Evolutionary conservation across 352 stramenopile genomes (phyloP).

Genomic region (Lagenidium giganteum): DNA sequence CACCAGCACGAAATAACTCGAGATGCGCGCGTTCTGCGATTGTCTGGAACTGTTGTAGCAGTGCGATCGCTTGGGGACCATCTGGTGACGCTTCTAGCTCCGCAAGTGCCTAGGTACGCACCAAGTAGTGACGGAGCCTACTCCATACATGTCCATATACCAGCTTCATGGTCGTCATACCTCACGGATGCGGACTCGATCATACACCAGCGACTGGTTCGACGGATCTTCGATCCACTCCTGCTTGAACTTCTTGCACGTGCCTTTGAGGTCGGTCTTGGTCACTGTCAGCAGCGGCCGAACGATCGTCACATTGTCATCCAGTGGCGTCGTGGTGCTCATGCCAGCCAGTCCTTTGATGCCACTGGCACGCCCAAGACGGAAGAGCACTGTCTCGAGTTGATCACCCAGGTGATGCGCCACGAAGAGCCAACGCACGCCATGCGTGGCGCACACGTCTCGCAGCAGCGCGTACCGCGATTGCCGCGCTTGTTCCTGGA

Average conservation of each 20-base stretch:
- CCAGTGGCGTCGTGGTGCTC: conserved; percentile 7
- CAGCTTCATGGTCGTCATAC: conserved; percentile 14
- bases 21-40: conserved; percentile 10
- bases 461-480: conserved; percentile 67
- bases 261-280: conserved; percentile 60
- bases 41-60: conserved; percentile 9
- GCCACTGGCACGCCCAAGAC: conserved; percentile 63
- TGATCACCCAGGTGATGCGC: conserved; percentile 79
- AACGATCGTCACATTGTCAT: conserved; percentile 25
- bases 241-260: conserved; percentile 65
- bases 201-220: conserved; percentile 72
- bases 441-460: conserved; percentile 38
- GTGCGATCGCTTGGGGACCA: background rate
- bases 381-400: conserved; percentile 77
- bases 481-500: conserved; percentile 63
- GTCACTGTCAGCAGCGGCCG: conserved; percentile 56
- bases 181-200: conserved; percentile 82
- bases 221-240: conserved; percentile 80
- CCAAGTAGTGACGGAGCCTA: too few relatives aligned
- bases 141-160: background rate
- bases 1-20: conserved; percentile 1
- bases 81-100: too few relatives aligned
- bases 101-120: too few relatives aligned
- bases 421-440: conserved; percentile 68
- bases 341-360: conserved; percentile 78